These are phyloP conservation scores for Massariosphaeria phaeospora DNA, from an alignment of 495 filamentous ascomycete species.

Conservation along the genomic window DNA sequence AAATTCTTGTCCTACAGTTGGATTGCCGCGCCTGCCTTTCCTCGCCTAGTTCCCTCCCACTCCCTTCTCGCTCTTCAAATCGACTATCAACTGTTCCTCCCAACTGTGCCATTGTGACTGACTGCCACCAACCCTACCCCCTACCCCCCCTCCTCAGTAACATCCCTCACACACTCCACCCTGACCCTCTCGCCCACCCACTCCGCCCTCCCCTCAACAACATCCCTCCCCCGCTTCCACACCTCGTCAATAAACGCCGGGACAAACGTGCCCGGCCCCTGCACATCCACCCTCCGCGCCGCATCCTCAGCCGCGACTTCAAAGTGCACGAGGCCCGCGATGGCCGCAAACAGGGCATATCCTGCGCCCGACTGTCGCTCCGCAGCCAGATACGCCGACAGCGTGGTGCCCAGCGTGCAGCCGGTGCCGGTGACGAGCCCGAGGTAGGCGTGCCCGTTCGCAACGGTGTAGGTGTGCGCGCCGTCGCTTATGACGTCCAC, in stretches of 20 bases:
- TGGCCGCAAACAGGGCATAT: constrained; percentile 62
- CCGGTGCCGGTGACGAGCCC: constrained; percentile 84
- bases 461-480: constrained; percentile 55
- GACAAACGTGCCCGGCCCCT: constrained; percentile 83
- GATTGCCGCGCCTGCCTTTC: too few species aligned
- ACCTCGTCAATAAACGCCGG: constrained; percentile 76
- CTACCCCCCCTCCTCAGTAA: neutral
- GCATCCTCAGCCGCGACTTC: constrained; percentile 84
- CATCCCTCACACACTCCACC: neutral
- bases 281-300: constrained; percentile 54
- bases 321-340: constrained; percentile 70
- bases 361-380: constrained; percentile 53
- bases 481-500: constrained; percentile 79
- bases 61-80: too few species aligned
- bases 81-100: too few species aligned
- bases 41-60: too few species aligned
- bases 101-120: too few species aligned
- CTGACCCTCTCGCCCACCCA: neutral
- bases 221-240: constrained; percentile 38
- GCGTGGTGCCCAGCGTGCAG: constrained; percentile 76
- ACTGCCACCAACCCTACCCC: too few species aligned
- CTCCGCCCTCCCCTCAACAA: neutral
- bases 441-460: constrained; percentile 73
- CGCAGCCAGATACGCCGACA: constrained; percentile 67
- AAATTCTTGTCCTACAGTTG: too few species aligned